A percentile compares a stretch with the other conserved stretches of the same genome.
Evolutionary conservation across 352 stramenopile species (phyloP).

Genomic region (Globisporangium nodosum): DNA sequence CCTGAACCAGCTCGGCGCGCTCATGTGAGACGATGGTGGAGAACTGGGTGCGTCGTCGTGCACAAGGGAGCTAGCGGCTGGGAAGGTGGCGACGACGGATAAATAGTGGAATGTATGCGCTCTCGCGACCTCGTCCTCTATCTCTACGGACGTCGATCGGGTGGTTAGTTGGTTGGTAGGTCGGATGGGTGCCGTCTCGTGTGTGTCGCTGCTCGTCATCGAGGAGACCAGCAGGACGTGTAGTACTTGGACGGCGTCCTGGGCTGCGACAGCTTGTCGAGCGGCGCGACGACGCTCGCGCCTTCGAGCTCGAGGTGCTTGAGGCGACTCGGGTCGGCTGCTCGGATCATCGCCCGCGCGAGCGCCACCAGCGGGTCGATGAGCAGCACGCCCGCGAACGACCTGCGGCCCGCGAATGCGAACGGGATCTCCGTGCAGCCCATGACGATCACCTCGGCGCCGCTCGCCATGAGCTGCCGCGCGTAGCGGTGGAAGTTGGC

Average conservation of each 20-base stretch:
- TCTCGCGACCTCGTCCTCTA: not conserved
- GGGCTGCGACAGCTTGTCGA: slow-evolving; percentile 15
- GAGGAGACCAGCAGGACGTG: slow-evolving; percentile 1
- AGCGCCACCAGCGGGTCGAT: slow-evolving; percentile 75
- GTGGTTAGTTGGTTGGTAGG: too few relatives aligned
- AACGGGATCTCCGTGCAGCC: slow-evolving; percentile 81
- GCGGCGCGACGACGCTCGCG: slow-evolving; percentile 10
- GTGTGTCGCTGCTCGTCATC: not conserved
- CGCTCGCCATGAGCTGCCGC: slow-evolving; percentile 28
- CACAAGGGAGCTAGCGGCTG: too few relatives aligned
- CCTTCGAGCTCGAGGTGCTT: slow-evolving; percentile 23
- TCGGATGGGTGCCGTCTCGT: too few relatives aligned
- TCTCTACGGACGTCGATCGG: not conserved
- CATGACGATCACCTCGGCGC: slow-evolving; percentile 63
- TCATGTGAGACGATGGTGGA: slow-evolving; percentile 22
- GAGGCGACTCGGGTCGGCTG: slow-evolving; percentile 44
- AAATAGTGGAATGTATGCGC: slow-evolving; percentile 4
- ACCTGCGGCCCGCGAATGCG: slow-evolving; percentile 46
- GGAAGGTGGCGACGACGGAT: not conserved
- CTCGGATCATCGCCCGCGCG: slow-evolving; percentile 63
- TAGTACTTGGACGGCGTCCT: slow-evolving; percentile 1
- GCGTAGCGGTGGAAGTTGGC: slow-evolving; percentile 64
- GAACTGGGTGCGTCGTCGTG: not conserved
- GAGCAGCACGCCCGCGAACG: slow-evolving; percentile 36
- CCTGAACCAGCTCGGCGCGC: slow-evolving; percentile 41